phyloP scores from a whole-genome alignment of 371 early-diverging fungal genomes.

The Mortierella sp. region DNA sequence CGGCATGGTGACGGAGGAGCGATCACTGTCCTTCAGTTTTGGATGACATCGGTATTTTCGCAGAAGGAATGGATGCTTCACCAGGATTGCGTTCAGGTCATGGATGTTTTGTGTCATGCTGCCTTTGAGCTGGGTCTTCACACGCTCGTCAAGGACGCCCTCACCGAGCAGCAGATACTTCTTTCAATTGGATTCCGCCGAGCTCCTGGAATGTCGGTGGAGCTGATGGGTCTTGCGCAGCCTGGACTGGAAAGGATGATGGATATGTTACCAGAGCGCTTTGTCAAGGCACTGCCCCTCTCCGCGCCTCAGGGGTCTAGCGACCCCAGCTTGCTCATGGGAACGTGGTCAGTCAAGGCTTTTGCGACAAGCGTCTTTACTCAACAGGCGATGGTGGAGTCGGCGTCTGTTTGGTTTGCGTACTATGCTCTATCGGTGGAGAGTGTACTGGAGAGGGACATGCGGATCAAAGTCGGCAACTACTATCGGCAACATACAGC shows the following conservation, averaged over 20 bases:
- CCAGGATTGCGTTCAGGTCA: conserved; percentile 34
- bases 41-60: conserved; percentile 40
- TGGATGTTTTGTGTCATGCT: conserved; percentile 40
- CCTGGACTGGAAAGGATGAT: conserved; percentile 45
- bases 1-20: not conserved
- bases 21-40: conserved; percentile 26
- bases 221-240: conserved; percentile 52
- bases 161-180: conserved; percentile 51
- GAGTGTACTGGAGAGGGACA: conserved; percentile 62
- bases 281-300: conserved; percentile 59
- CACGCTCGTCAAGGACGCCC: conserved; percentile 26
- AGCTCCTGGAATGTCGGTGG: conserved; percentile 41
- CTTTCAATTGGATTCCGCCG: conserved; percentile 40
- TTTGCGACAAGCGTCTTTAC: conserved; percentile 62
- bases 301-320: conserved; percentile 59
- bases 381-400: conserved; percentile 65
- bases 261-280: conserved; percentile 47
- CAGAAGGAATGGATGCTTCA: conserved; percentile 56
- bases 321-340: conserved; percentile 63
- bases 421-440: conserved; percentile 71
- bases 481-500: conserved; percentile 44
- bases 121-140: conserved; percentile 39
- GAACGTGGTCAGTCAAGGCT: conserved; percentile 68
- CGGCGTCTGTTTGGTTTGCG: conserved; percentile 68
- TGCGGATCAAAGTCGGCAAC: conserved; percentile 60